A percentile compares a stretch with the other conserved stretches of the same genome.
Evolutionary conservation across 2,329 filamentous ascomycete species (phyloP).

Genomic region (Penicillium decumbens): DNA sequence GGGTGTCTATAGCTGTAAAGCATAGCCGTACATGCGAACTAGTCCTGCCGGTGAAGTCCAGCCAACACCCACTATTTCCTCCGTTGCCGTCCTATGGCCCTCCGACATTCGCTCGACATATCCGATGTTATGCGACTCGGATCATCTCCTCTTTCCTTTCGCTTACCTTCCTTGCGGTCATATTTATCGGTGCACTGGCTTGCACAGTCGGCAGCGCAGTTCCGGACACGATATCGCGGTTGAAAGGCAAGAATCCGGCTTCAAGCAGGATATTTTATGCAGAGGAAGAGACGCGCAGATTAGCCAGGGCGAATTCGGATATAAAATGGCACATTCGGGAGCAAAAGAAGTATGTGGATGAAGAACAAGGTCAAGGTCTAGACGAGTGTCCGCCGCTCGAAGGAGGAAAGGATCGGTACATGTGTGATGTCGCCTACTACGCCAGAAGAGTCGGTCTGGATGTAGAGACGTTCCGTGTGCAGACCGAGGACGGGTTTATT

Average conservation of each 20-base stretch:
- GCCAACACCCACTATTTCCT: slow-evolving; percentile 60
- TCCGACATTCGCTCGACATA: slow-evolving; percentile 58
- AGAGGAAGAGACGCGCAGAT: slow-evolving; percentile 62
- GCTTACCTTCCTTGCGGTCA: slow-evolving; percentile 67
- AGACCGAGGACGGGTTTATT: slow-evolving; percentile 91
- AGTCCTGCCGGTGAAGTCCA: slow-evolving; percentile 6
- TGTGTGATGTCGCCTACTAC: slow-evolving; percentile 80
- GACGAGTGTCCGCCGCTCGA: slow-evolving; percentile 67
- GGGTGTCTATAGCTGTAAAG: slow-evolving; percentile 10
- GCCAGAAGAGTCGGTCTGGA: slow-evolving; percentile 82
- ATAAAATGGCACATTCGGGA: slow-evolving; percentile 56
- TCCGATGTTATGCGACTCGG: slow-evolving; percentile 64
- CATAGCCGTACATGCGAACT: slow-evolving; percentile 1
- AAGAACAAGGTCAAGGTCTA: slow-evolving; percentile 29
- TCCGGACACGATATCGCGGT: slow-evolving; percentile 48
- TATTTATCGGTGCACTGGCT: slow-evolving; percentile 69
- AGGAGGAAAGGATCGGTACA: slow-evolving; percentile 71
- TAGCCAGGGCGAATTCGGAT: slow-evolving; percentile 55
- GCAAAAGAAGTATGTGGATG: slow-evolving; percentile 40
- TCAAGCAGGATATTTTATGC: slow-evolving; percentile 62
- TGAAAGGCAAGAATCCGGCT: slow-evolving; percentile 59
- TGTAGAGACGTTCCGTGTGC: slow-evolving; percentile 73
- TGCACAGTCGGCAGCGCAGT: slow-evolving; percentile 57
- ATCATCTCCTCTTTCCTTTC: slow-evolving; percentile 70
- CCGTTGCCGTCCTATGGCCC: slow-evolving; percentile 78